Evolutionary conservation across 2,329 filamentous ascomycete species (phyloP).

Genomic region (Myriosclerotinia scirpicola): DNA sequence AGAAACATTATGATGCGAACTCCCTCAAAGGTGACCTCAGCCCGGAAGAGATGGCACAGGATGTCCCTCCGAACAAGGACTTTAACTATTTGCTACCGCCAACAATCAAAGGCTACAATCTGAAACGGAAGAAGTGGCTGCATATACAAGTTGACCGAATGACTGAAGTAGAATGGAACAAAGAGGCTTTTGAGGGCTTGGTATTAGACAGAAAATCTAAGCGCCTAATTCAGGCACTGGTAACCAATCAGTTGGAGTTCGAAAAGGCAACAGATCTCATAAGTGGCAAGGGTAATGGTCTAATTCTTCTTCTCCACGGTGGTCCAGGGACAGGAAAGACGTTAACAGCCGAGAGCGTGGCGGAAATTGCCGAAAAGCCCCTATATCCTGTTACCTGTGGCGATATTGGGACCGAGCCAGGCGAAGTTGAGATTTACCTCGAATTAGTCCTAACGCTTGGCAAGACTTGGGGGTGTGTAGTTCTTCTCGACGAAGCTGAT

Average conservation of each 20-base stretch:
- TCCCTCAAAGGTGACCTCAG: background rate
- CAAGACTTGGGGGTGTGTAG: slow-evolving; percentile 29
- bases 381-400: slow-evolving; percentile 59
- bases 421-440: slow-evolving; percentile 55
- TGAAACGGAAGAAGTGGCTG: slow-evolving; percentile 16
- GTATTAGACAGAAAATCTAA: slow-evolving; percentile 50
- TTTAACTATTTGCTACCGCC: background rate
- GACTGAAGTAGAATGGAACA: slow-evolving; percentile 20
- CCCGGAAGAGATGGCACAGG: background rate
- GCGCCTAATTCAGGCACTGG: slow-evolving; percentile 49
- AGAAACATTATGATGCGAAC: no score
- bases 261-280: slow-evolving; percentile 49
- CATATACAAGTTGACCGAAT: slow-evolving; percentile 8
- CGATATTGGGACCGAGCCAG: slow-evolving; percentile 65
- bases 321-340: slow-evolving; percentile 95
- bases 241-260: slow-evolving; percentile 30
- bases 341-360: slow-evolving; percentile 50
- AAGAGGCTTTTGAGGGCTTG: slow-evolving; percentile 47
- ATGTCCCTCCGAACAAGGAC: background rate
- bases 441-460: slow-evolving; percentile 28
- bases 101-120: slow-evolving; percentile 9
- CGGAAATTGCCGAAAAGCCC: slow-evolving; percentile 50
- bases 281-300: slow-evolving; percentile 47
- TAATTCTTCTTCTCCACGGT: slow-evolving; percentile 82
- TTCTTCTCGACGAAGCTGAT: slow-evolving; percentile 37